These are phyloP conservation scores for Microcyclospora pomicola DNA, from an alignment of 2,329 filamentous ascomycete genomes.

Conservation along the genomic window DNA sequence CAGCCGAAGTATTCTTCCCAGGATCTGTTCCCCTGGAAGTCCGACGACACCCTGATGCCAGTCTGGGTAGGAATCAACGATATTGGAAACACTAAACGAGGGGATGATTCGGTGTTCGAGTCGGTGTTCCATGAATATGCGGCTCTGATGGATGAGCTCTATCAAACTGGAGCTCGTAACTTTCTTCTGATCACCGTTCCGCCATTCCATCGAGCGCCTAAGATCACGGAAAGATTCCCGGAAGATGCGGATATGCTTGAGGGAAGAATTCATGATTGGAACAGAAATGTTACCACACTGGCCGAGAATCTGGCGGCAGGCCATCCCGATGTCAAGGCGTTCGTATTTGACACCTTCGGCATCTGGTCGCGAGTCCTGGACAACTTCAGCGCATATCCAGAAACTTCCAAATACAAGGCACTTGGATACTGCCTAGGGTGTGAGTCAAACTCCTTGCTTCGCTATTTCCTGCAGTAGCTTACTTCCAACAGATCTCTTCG, in stretches of 20 bases:
- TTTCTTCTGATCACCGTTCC: slow-evolving; percentile 37
- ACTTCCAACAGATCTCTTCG: too few relatives aligned
- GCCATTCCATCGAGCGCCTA: too few relatives aligned
- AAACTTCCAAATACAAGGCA: slow-evolving; percentile 37
- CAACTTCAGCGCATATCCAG: slow-evolving; percentile 34
- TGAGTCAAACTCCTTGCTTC: too few relatives aligned
- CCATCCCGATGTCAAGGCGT: slow-evolving; percentile 33
- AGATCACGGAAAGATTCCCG: too few relatives aligned
- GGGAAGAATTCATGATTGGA: too few relatives aligned
- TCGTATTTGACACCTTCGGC: slow-evolving; percentile 39
- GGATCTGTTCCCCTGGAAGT: slow-evolving; percentile 23
- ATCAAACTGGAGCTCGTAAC: slow-evolving; percentile 33
- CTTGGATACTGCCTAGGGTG: too few relatives aligned
- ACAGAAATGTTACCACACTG: too few relatives aligned
- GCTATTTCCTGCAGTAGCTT: too few relatives aligned
- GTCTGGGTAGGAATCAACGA: slow-evolving; percentile 42
- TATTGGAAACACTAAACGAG: slow-evolving; percentile 31
- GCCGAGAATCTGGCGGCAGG: slow-evolving; percentile 21
- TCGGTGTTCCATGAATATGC: slow-evolving; percentile 26
- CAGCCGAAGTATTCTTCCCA: slow-evolving; percentile 24
- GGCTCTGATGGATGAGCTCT: slow-evolving; percentile 27
- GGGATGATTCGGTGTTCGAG: slow-evolving; percentile 22
- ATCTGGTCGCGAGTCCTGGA: slow-evolving; percentile 42
- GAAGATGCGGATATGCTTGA: too few relatives aligned
- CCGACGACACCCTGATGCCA: slow-evolving; percentile 29